Evolutionary conservation across 352 stramenopile species (phyloP), one percentile per base, ranked within the genome.

Genomic region (Globisporangium paddicum): DNA sequence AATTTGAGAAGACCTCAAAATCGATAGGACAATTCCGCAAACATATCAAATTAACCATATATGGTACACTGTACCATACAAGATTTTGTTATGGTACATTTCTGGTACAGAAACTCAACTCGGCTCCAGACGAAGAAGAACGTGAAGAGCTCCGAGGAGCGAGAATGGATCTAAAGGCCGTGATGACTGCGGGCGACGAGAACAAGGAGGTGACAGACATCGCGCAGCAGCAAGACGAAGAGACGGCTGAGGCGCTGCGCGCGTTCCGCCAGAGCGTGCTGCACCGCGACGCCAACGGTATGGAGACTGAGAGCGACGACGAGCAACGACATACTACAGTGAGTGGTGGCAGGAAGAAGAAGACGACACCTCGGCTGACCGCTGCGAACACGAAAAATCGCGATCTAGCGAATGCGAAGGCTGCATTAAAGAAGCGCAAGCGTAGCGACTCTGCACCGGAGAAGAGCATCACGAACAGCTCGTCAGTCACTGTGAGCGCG

Each of bases 371-470:
- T 40, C 34, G 34, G 9, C 18, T 40, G 34, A 40, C 34, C 18
- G 3, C 34, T 18, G 34, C 10, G 34, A 40, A 1, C 34, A 18
- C 18, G 34, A 40, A 18, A 9, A 40, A 11, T 13, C 34, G 18
- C 11, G 34, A 40, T 3, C 34, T 14, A 13, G 18, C 34, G 10
- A 40, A 13, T 40, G 34, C 18, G 28, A 41, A 10, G 9, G 19
- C 35, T 8, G 21, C 23, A 23, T 35, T 34, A 14, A 58, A 58
- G 38, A 58, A 58, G 40, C 52, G 52, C 14, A 58, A 58, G 38
- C 52, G 23, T 18, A 58, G 25, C 25, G n/a, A 35, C 18, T 7
- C 13, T 10, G 10, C 37, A 2, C 25, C 5, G 16, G 18, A 25
- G 9, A 16, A 4, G 4, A 44, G 14, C 19, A 52, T 1, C 9